phyloP scores from a whole-genome alignment of 495 filamentous ascomycete genomes.

The Trichoderma orchidacearum region DNA sequence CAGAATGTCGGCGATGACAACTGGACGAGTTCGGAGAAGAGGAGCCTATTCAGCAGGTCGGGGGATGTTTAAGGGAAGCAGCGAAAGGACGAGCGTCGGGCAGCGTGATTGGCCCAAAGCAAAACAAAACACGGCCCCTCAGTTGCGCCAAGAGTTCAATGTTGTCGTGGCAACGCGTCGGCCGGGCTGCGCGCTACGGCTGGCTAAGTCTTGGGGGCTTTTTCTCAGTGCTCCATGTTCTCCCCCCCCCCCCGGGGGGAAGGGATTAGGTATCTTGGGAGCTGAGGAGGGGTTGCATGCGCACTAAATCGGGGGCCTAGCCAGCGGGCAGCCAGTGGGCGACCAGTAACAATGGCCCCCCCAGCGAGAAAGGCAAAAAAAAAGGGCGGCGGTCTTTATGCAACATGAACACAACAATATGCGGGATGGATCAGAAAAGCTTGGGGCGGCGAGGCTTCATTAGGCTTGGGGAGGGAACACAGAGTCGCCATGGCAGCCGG shows the following conservation, averaged over 20 bases:
- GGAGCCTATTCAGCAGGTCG: not conserved
- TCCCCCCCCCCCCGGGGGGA: not conserved
- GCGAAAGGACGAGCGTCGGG: not conserved
- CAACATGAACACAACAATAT: too few species aligned
- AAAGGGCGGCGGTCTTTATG: too few species aligned
- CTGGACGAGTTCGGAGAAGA: not conserved
- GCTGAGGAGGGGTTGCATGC: not conserved
- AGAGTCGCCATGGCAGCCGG: conserved; percentile 1
- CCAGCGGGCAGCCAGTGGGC: too few species aligned
- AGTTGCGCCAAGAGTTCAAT: not conserved
- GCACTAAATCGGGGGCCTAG: not conserved
- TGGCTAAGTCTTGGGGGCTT: not conserved
- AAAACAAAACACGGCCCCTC: conserved; percentile 1
- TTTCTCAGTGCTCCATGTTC: too few species aligned
- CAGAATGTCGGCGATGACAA: not conserved
- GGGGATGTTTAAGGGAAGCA: not conserved
- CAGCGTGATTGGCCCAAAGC: not conserved
- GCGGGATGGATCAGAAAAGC: too few species aligned
- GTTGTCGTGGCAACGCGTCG: not conserved
- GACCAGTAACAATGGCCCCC: too few species aligned
- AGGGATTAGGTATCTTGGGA: too few species aligned
- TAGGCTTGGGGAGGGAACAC: not conserved
- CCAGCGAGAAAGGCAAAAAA: too few species aligned
- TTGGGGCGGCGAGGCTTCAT: not conserved
- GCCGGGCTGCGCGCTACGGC: too few species aligned